Evolutionary conservation across 2,329 filamentous ascomycete species (phyloP).

Genomic region (Beauveria asiatica): DNA sequence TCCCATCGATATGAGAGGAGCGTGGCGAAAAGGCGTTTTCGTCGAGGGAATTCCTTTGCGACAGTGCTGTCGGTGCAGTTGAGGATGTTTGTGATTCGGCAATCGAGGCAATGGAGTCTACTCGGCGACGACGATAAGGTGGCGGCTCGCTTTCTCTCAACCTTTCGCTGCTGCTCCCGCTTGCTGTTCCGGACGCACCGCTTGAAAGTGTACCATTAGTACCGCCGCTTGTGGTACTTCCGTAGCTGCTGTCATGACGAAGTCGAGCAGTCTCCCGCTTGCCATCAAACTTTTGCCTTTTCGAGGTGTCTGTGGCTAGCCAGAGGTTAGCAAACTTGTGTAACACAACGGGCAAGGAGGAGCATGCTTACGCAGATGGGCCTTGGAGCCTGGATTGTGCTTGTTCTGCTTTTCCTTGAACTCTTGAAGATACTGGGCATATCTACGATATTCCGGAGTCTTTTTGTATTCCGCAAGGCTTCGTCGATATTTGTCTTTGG

Average conservation of each 20-base stretch:
- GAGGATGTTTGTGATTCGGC: constrained; percentile 37
- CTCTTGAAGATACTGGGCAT: constrained; percentile 63
- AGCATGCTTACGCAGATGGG: background rate
- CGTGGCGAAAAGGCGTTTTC: constrained; percentile 37
- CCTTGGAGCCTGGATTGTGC: constrained; percentile 41
- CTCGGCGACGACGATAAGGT: constrained; percentile 35
- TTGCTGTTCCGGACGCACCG: constrained; percentile 27
- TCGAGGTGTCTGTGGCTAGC: constrained; percentile 40
- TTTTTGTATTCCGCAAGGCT: constrained; percentile 70
- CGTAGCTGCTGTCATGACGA: constrained; percentile 30
- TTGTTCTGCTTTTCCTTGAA: constrained; percentile 66
- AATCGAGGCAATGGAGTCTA: constrained; percentile 39
- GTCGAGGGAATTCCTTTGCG: constrained; percentile 31
- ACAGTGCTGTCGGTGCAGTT: constrained; percentile 25
- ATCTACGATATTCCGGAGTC: constrained; percentile 59
- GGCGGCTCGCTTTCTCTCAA: constrained; percentile 40
- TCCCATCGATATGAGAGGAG: constrained; percentile 26
- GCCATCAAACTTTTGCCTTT: constrained; percentile 24
- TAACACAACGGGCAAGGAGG: background rate
- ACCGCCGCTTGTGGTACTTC: constrained; percentile 32
- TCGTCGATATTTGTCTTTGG: constrained; percentile 70
- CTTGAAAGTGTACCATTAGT: constrained; percentile 26
- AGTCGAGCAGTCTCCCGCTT: constrained; percentile 35
- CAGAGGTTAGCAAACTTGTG: background rate
- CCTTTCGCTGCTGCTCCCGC: constrained; percentile 40